Evolutionary conservation across 1,284 basidiomycete genomes (phyloP).

Genomic region (Apiotrichum gamsii): DNA sequence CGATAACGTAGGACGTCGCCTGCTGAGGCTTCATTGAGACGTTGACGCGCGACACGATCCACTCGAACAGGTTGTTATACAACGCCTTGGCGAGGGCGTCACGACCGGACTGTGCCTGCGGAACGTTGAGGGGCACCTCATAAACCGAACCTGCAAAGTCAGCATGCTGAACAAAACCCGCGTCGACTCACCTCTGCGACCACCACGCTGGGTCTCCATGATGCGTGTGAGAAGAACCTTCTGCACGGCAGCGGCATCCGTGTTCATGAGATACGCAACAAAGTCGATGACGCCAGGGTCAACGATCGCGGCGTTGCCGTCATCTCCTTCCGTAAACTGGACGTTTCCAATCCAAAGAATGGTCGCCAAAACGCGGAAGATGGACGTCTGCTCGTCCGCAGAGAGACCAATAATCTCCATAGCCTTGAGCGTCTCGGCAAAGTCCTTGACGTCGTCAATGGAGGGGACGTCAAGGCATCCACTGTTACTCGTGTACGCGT

Average conservation of each 20-base stretch:
- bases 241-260: conserved; percentile 68
- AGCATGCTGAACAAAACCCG: not conserved
- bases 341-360: conserved; percentile 97
- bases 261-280: conserved; percentile 89
- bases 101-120: conserved; percentile 80
- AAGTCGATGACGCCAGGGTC: conserved; percentile 93
- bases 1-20: conserved; percentile 76
- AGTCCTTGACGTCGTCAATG: conserved; percentile 86
- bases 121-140: conserved; percentile 90
- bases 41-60: conserved; percentile 97
- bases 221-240: conserved; percentile 81
- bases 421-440: conserved; percentile 79
- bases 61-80: conserved; percentile 98
- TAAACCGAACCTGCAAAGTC: conserved; percentile 64
- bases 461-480: conserved; percentile 86
- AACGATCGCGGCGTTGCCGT: conserved; percentile 75
- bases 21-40: conserved; percentile 85
- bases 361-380: conserved; percentile 86
- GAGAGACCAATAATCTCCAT: conserved; percentile 90
- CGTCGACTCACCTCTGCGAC: conserved; percentile 67
- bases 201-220: conserved; percentile 89
- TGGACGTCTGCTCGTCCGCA: conserved; percentile 79
- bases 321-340: conserved; percentile 78
- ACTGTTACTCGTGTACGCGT: conserved; percentile 86
- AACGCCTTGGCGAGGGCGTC: conserved; percentile 94